Percentiles rank a stretch among this genome's conserved stretches.
These are phyloP conservation scores for Isatis lusitanica DNA, from an alignment of 441 rosid species.

Conservation along the genomic window DNA sequence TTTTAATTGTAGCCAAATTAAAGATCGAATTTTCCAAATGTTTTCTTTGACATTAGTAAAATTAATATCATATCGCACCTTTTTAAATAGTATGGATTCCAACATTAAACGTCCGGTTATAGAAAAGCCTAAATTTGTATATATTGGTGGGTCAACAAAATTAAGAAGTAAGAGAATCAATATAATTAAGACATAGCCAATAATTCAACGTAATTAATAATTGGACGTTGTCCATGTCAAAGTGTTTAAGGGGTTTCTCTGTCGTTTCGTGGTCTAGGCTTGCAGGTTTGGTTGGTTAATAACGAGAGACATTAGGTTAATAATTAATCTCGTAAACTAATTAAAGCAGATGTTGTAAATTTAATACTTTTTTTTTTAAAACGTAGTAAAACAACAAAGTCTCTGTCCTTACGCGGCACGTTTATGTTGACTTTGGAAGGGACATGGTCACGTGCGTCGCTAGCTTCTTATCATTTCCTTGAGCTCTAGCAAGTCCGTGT, in stretches of 20 bases:
- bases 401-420: constrained; percentile 30
- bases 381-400: constrained; percentile 22
- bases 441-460: constrained; percentile 35
- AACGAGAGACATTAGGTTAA: constrained; percentile 20
- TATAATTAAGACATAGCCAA: constrained; percentile 24
- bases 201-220: constrained; percentile 31
- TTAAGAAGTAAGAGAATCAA: constrained; percentile 15
- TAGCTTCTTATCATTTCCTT: constrained; percentile 6
- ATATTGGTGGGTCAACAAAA: constrained; percentile 27
- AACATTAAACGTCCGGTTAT: constrained; percentile 4
- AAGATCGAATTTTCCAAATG: not conserved
- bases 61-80: not conserved
- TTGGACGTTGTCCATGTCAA: constrained; percentile 24
- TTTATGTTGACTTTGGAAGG: constrained; percentile 32
- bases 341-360: not conserved
- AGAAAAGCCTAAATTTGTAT: not conserved
- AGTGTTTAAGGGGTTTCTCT: constrained; percentile 27
- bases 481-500: constrained; percentile 29
- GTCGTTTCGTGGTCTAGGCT: constrained; percentile 33
- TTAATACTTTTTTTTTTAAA: not conserved
- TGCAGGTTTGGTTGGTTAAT: constrained; percentile 27
- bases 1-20: not conserved
- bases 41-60: not conserved
- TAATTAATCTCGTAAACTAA: constrained; percentile 10
- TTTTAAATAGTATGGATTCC: not conserved